Evolutionary conservation across 768 basidiomycete species (phyloP).

Genomic region (Suillus weaverae): DNA sequence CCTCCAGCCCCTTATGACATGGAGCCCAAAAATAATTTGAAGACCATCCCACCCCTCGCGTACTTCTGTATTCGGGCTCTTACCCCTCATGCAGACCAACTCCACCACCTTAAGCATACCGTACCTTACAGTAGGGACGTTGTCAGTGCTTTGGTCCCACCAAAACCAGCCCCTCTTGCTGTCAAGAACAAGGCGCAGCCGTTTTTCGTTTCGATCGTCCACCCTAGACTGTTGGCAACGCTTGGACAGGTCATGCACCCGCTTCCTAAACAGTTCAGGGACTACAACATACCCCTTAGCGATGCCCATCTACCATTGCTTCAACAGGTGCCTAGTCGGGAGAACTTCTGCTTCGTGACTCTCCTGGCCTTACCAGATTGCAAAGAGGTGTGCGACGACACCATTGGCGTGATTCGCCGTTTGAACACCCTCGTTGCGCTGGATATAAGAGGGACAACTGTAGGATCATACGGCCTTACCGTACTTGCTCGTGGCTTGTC

Average conservation of each 20-base stretch:
- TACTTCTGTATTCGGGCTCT: conserved; percentile 51
- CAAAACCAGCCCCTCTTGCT: conserved; percentile 10
- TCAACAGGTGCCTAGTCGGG: conserved; percentile 53
- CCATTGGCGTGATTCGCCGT: conserved; percentile 46
- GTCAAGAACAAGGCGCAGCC: not conserved
- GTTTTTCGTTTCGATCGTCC: conserved; percentile 31
- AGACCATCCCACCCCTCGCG: conserved; percentile 49
- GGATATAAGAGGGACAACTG: conserved; percentile 56
- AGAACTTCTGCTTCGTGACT: conserved; percentile 63
- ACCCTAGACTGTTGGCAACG: conserved; percentile 64
- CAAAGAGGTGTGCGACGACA: conserved; percentile 56
- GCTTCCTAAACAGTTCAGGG: conserved; percentile 42
- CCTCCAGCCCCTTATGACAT: conserved; percentile 2
- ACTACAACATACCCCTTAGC: conserved; percentile 49
- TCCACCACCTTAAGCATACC: conserved; percentile 38
- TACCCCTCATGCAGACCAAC: conserved; percentile 43
- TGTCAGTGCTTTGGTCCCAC: conserved; percentile 43
- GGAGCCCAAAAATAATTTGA: not conserved
- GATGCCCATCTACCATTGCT: conserved; percentile 56
- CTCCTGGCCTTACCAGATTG: conserved; percentile 60
- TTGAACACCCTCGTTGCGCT: conserved; percentile 60
- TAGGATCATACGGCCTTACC: conserved; percentile 55
- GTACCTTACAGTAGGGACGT: conserved; percentile 41
- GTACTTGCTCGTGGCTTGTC: conserved; percentile 51
- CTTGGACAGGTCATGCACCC: conserved; percentile 58